Base-by-base conservation (phyloP, 2,329 filamentous ascomycete genomes). In the Aspergillus persii region DNA sequence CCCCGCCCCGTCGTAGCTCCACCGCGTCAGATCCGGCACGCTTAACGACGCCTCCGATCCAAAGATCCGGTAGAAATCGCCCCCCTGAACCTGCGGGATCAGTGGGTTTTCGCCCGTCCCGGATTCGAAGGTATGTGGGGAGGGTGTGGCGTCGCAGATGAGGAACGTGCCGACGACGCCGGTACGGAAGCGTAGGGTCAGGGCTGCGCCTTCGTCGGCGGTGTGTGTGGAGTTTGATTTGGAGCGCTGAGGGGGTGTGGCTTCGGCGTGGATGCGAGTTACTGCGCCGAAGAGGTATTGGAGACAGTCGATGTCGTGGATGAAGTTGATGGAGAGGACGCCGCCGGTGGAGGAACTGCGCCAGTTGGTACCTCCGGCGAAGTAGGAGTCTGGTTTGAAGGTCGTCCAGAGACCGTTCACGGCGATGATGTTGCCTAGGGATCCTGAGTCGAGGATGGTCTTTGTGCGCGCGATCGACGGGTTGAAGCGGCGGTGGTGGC, bases 401-500 rank as follows among this genome's bases (percentile, higher is more conserved):
- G 80, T 67, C 0, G 80, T 76, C 84, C 84, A 87, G 0, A 84
- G 73, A 0, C 83, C 84, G 53, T 80, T 83, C 3, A 87, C 68
- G 1, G 84, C 84, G 9, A 85, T 76, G 2, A 82, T 61, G 0
- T 62, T 65, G 0, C 84, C 84, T 0, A 86, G 73, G 0, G 69
- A 69, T 0, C 75, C 73, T 0, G 73, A 66, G 0, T 69, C 63
- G 1, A 86, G 62, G 0, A 77, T 70, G 12, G 77, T 63, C 61
- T 85, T 85, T 0, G 83, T 76, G 2, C 80, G 76, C 5, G 77
- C 70, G 4, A 85, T 77, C 67, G 83, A 85, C 0, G 80, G 80
- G 64, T 87, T 86, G 73, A 87, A 87, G 2, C 84, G 79, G 8
- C 84, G 77, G 66, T 87, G 84, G 61, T 87, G 84, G 6, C 84